Evolutionary conservation across 208 protist species (phyloP), one percentile per base, ranked within the genome.

Genomic region (Trypanosoma grayi): DNA sequence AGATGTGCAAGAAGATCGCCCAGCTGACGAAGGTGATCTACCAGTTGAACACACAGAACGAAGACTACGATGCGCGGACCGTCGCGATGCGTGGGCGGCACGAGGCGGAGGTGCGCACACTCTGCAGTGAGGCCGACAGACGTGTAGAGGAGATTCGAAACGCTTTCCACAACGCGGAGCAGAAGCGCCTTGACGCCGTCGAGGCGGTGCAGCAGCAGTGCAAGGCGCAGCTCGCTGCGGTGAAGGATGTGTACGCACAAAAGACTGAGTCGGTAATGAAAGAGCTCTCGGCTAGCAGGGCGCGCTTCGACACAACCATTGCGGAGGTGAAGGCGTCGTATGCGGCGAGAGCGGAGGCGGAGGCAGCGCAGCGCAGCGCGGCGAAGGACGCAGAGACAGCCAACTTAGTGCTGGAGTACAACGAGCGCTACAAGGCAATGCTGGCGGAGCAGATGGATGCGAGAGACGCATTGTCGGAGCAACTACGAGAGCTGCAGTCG

Each of bases 1-100:
- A 95, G 57, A 97, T 98, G 92, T 93, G 84, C 83, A 98, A 98
- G 60, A 98, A 98, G 77, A 97, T 98, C 64, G 97, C 97, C 10
- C 95, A 98, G 73, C 83, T 98, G 28, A 98, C 97, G 2, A 98
- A 98, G 60, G 97, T 98, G 1, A 97, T 98, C 40, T 98, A 98
- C 75, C 94, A 97, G 14, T 79, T 98, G 20, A 98, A 98, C 69
- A 97, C 90, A 39, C 81, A 90, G 34, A 95, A 92, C 39, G 95
- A 98, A 64, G 97, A 98, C 66, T 87, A 94, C 57, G 93, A 97
- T 33, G 74, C 77, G 55, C 80, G 96, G 24, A 70, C 85, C 13
- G 63, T 81, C 31, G 83, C 77, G 61, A 64, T 96, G 39, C 50
- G 78, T 2, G 53, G 75, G 13, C 28, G 64, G 13, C 97, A 98